Percentiles rank a stretch among this genome's conserved stretches.
Evolutionary conservation across 805 yeast genomes (phyloP).

Genomic region (Maudiozyma barnettii): DNA sequence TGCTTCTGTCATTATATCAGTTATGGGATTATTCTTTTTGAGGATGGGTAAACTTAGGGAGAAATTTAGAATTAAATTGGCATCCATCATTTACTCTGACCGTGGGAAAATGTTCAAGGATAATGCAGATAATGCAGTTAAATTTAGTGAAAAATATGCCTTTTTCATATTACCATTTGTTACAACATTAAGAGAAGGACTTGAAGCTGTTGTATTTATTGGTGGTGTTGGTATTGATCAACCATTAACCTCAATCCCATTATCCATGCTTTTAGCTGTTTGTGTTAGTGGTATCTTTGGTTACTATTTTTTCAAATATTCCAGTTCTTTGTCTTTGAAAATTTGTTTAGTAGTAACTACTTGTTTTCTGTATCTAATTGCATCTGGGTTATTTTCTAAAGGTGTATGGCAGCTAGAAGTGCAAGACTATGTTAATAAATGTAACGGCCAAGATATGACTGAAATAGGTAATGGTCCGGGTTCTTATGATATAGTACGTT

Average conservation of each 20-base stretch:
- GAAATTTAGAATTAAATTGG: slow-evolving; percentile 65
- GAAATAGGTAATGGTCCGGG: slow-evolving; percentile 94
- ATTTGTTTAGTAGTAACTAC: slow-evolving; percentile 67
- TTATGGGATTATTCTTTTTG: slow-evolving; percentile 79
- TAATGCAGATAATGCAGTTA: slow-evolving; percentile 20
- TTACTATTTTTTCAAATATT: slow-evolving; percentile 58
- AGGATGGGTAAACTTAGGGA: slow-evolving; percentile 73
- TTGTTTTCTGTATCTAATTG: slow-evolving; percentile 71
- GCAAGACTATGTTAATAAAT: slow-evolving; percentile 60
- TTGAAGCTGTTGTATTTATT: slow-evolving; percentile 84
- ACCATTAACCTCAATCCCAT: slow-evolving; percentile 54
- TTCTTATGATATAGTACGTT: slow-evolving; percentile 65
- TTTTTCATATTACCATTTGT: slow-evolving; percentile 72
- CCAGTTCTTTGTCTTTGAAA: slow-evolving; percentile 67
- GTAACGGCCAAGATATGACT: slow-evolving; percentile 75
- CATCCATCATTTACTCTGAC: slow-evolving; percentile 33
- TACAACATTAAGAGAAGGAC: slow-evolving; percentile 80
- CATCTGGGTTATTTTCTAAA: slow-evolving; percentile 77
- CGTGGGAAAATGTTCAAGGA: slow-evolving; percentile 13
- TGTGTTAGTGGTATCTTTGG: slow-evolving; percentile 57
- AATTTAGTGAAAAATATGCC: slow-evolving; percentile 51
- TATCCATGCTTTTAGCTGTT: slow-evolving; percentile 53
- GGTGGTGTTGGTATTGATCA: slow-evolving; percentile 81
- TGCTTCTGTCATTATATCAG: slow-evolving; percentile 68
- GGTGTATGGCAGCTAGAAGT: slow-evolving; percentile 89